These are phyloP conservation scores for Ustilago lituana DNA, from an alignment of 1,284 basidiomycete genomes.

Conservation along the genomic window DNA sequence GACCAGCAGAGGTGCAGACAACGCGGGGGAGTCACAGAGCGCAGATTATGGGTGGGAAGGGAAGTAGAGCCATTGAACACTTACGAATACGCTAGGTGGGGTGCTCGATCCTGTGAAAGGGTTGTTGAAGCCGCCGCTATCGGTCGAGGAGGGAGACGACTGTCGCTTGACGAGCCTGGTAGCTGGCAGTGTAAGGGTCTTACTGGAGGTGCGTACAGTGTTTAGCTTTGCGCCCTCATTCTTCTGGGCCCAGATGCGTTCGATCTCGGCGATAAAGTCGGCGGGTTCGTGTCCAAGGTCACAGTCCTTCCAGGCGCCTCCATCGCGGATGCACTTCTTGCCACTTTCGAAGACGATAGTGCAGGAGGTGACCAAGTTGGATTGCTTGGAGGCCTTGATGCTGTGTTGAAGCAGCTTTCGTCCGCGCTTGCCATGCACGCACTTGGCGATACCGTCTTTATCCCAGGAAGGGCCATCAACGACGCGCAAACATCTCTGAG, in stretches of 20 bases:
- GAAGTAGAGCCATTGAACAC: constrained; percentile 4
- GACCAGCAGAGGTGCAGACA: too few species aligned
- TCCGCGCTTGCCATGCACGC: constrained; percentile 45
- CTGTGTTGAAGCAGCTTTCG: constrained; percentile 44
- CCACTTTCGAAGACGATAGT: constrained; percentile 52
- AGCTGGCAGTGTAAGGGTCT: neutral
- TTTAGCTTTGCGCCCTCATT: constrained; percentile 8
- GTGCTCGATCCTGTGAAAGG: constrained; percentile 31
- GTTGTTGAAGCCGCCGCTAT: constrained; percentile 14
- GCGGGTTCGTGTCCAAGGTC: constrained; percentile 45
- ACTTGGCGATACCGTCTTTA: constrained; percentile 51
- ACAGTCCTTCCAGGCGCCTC: constrained; percentile 55
- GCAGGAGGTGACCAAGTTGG: constrained; percentile 35
- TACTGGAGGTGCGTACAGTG: neutral
- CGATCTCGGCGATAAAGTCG: constrained; percentile 56
- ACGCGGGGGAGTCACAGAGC: too few species aligned
- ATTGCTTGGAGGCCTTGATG: constrained; percentile 26
- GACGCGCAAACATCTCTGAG: constrained; percentile 42
- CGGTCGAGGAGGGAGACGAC: constrained; percentile 18
- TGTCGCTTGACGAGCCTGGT: constrained; percentile 29
- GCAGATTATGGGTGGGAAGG: too few species aligned
- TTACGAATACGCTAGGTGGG: constrained; percentile 61
- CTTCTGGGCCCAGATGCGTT: constrained; percentile 42
- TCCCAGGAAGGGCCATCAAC: constrained; percentile 49
- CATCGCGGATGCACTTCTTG: constrained; percentile 53